Evolutionary conservation across 164 flowering plant species (phyloP), one percentile per base, ranked within the genome.

Genomic region (Houttuynia cordata): DNA sequence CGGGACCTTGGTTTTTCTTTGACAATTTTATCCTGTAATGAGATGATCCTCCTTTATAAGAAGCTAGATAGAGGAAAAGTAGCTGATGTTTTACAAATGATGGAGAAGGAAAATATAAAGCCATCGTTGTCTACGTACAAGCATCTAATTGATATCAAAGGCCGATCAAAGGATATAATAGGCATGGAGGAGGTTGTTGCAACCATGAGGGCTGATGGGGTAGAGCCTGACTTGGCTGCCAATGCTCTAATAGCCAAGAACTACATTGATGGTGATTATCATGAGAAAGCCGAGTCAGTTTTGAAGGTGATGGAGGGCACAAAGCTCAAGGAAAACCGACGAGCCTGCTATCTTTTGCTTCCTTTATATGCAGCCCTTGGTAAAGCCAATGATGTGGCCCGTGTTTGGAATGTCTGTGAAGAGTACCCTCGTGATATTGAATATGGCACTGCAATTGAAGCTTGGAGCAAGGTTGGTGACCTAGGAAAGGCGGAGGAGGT

Each of bases 61-160:
- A 83, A 76, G 66, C 14, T 58, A n/a, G 83, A 87, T 76, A 81
- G 71, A 76, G 83, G 83, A 75, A 87, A 85, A 66, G 78, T 92
- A 50, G 85, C 88, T 13, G 95, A 85, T 62, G 85, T 92, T 15
- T 66, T 92, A 47, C 56, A 79, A 58, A 51, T 85, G 41, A 92
- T 92, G 98, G 93, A 92, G 76, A 85, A 84, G 51, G 88, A 88
- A 68, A 75, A 87, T 67, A 59, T 85, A 34, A 83, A 85, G 70
- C 89, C 86, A 4, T 13, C 82, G 23, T 60, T 19, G 42, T 80
- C 84, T 67, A 88, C 93, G 6, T 92, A 87, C 67, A 71, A 23
- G 60, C 37, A 85, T 37, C 70, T 92, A 62, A 81, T 92, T 50
- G 93, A 88, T 57, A 62, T 73, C 66, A 87, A 87, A 74, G 95